These are phyloP conservation scores for Zygotorulaspora danielsina DNA, from an alignment of 805 yeast species.

Conservation along the genomic window DNA sequence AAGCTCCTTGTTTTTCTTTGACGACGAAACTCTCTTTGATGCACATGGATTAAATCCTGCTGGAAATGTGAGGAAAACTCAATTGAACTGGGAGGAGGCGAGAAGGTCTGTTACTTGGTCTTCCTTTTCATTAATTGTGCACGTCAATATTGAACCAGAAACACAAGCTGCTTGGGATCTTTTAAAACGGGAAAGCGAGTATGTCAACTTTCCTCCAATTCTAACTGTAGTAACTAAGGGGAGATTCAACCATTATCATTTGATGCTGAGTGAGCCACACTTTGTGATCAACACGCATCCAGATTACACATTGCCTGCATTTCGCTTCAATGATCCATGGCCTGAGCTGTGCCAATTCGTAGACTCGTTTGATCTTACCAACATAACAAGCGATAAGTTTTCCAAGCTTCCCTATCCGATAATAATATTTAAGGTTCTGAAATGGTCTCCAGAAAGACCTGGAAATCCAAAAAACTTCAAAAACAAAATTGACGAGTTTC, in stretches of 20 bases:
- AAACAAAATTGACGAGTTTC: conserved; percentile 2
- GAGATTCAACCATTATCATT: conserved; percentile 2
- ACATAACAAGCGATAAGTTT: conserved; percentile 39
- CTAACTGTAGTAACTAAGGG: conserved; percentile 2
- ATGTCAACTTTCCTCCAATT: conserved; percentile 3
- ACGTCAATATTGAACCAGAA: conserved; percentile 2
- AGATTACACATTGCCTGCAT: conserved; percentile 49
- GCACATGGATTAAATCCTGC: neutral
- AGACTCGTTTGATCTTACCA: conserved; percentile 47
- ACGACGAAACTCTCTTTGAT: conserved; percentile 2
- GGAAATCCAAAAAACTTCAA: neutral
- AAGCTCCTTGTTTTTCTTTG: neutral
- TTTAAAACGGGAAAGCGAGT: neutral
- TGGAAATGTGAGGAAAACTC: neutral
- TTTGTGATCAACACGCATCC: conserved; percentile 76
- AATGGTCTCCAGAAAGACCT: conserved; percentile 35
- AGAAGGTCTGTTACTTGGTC: neutral
- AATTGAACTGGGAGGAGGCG: neutral
- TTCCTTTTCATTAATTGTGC: conserved; percentile 2
- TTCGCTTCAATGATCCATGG: conserved; percentile 73
- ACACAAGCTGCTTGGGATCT: neutral
- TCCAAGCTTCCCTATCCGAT: conserved; percentile 62
- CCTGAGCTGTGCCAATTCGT: conserved; percentile 50
- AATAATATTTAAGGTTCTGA: conserved; percentile 48
- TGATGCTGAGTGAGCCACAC: conserved; percentile 44